These are phyloP conservation scores for Perkinsus marinus DNA, from an alignment of 169 alveolate genomes.

Conservation along the genomic window DNA sequence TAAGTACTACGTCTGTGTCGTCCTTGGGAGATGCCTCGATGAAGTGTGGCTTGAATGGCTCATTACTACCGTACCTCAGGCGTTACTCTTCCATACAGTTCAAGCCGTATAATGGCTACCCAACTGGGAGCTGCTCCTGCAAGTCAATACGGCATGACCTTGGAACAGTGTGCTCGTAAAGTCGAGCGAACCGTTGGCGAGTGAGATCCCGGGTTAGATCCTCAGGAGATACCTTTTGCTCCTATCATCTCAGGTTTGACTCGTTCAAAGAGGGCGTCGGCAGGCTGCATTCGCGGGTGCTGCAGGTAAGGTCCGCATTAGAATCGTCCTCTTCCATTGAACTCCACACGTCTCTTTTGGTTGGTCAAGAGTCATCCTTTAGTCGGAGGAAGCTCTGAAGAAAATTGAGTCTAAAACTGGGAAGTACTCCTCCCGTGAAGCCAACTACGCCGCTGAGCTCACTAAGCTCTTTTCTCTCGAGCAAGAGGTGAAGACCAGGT, in stretches of 20 bases:
- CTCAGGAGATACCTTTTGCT: neutral
- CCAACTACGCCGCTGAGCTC: neutral
- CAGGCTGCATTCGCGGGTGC: neutral
- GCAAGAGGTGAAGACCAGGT: neutral
- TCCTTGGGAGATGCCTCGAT: no score
- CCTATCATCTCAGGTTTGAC: neutral
- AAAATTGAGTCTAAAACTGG: neutral
- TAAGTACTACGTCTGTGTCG: neutral
- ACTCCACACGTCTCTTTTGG: neutral
- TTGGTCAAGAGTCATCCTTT: neutral
- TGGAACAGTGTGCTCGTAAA: neutral
- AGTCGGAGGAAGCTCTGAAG: neutral
- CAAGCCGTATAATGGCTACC: neutral
- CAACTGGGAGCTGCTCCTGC: neutral
- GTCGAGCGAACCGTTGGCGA: neutral
- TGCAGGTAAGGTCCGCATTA: neutral
- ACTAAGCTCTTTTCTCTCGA: neutral
- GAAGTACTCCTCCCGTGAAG: neutral
- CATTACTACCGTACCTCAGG: neutral
- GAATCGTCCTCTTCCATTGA: neutral
- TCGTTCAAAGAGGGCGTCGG: neutral
- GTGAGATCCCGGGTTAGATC: neutral
- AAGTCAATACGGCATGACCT: neutral
- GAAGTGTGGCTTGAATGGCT: no score
- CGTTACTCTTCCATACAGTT: neutral